These are phyloP conservation scores for Gracilaria gracilis DNA, from an alignment of 23 red algal species.

Conservation along the genomic window DNA sequence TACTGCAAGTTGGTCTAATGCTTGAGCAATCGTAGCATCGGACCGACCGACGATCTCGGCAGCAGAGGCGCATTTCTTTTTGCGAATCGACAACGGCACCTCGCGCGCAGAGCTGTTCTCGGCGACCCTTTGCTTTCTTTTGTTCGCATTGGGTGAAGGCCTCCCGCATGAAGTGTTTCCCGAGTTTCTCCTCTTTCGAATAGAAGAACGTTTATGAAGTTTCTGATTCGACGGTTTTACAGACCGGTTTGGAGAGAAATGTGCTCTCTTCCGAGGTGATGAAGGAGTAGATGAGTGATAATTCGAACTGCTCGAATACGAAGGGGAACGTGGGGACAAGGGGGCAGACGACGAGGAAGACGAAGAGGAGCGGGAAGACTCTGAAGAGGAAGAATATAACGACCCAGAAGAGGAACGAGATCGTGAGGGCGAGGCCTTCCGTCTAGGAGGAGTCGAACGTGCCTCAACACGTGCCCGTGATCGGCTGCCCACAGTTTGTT, in stretches of 20 bases:
- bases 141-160: not conserved
- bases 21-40: conserved; percentile 2
- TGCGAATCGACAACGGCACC: not conserved
- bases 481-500: not conserved
- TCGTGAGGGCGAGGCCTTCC: not conserved
- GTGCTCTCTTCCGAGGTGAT: not conserved
- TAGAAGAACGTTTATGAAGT: not conserved
- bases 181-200: not conserved
- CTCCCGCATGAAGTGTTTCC: not conserved
- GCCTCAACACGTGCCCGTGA: not conserved
- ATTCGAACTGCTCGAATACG: conserved; percentile 30
- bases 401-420: not conserved
- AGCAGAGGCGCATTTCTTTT: not conserved
- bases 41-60: conserved; percentile 10
- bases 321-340: not conserved
- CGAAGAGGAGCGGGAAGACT: not conserved
- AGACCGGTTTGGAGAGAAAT: not conserved
- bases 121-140: not conserved
- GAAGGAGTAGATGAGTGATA: conserved; percentile 4
- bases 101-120: not conserved
- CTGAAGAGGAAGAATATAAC: not conserved
- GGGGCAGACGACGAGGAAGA: conserved; percentile 6
- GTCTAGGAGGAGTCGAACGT: not conserved
- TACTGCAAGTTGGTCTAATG: not conserved
- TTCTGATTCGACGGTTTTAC: not conserved